phyloP scores from a whole-genome alignment of 441 rosid genomes.

The Gossypium lobatum region DNA sequence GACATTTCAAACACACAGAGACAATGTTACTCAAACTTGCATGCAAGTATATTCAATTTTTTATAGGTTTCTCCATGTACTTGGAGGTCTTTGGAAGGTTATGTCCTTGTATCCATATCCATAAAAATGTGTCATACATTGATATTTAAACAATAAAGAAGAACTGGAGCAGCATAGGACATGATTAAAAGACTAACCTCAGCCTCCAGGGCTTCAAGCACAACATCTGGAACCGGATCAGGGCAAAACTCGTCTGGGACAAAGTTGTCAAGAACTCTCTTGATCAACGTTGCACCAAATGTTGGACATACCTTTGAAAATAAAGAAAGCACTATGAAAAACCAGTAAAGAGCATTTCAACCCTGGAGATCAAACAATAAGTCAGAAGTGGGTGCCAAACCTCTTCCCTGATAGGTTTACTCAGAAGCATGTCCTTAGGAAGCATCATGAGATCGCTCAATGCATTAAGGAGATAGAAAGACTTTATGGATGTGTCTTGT shows the following conservation, averaged over 20 bases:
- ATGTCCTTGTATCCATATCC: background rate
- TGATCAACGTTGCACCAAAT: slow-evolving; percentile 72
- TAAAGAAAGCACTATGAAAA: slow-evolving; percentile 5
- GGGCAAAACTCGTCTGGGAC: slow-evolving; percentile 91
- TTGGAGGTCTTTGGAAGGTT: background rate
- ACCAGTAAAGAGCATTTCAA: background rate
- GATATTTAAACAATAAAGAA: background rate
- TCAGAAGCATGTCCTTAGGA: slow-evolving; percentile 88
- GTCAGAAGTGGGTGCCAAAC: slow-evolving; percentile 26
- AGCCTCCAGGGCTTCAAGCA: slow-evolving; percentile 69
- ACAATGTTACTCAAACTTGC: background rate
- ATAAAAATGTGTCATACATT: background rate
- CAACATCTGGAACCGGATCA: slow-evolving; percentile 71
- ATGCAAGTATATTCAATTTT: background rate
- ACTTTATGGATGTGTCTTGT: slow-evolving; percentile 49
- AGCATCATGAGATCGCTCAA: slow-evolving; percentile 98
- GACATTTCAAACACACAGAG: background rate
- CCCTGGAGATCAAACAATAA: slow-evolving; percentile 6
- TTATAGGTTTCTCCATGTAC: background rate
- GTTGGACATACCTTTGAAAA: slow-evolving; percentile 69
- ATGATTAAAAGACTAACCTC: slow-evolving; percentile 46
- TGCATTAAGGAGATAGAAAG: slow-evolving; percentile 82
- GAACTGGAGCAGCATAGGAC: background rate
- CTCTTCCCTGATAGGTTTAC: slow-evolving; percentile 72
- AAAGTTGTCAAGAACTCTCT: slow-evolving; percentile 64